phyloP scores from a whole-genome alignment of 1,284 basidiomycete genomes.

The Ganoderma lucidum region DNA sequence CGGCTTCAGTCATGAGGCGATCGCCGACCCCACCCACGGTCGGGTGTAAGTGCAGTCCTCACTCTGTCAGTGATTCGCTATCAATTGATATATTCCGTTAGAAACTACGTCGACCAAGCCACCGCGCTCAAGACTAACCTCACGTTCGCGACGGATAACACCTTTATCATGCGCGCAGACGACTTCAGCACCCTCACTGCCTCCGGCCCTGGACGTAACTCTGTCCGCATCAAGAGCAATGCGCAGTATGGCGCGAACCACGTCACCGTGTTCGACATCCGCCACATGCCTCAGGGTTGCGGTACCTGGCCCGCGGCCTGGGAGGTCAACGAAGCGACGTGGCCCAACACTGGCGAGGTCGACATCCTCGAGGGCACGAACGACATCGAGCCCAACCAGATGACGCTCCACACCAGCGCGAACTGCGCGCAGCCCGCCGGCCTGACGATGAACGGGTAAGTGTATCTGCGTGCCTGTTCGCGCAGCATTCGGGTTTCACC shows the following conservation, averaged over 20 bases:
- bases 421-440: conserved; percentile 47
- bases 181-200: conserved; percentile 52
- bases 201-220: conserved; percentile 63
- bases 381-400: conserved; percentile 55
- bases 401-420: conserved; percentile 63
- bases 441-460: conserved; percentile 36
- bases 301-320: conserved; percentile 66
- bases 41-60: conserved; percentile 56
- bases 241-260: conserved; percentile 57
- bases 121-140: conserved; percentile 44
- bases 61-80: not conserved
- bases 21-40: conserved; percentile 67
- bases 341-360: conserved; percentile 46
- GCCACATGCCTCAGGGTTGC: conserved; percentile 70
- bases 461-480: conserved; percentile 24
- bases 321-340: conserved; percentile 51
- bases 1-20: conserved; percentile 57
- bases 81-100: conserved; percentile 22
- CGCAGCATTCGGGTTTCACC: not conserved
- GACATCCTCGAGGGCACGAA: conserved; percentile 60
- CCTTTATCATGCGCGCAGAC: conserved; percentile 58
- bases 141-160: conserved; percentile 42
- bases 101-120: conserved; percentile 46
- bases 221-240: conserved; percentile 62
- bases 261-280: conserved; percentile 65